phyloP scores from a whole-genome alignment of 2,329 filamentous ascomycete genomes.

The Rutstroemia sydowiana region DNA sequence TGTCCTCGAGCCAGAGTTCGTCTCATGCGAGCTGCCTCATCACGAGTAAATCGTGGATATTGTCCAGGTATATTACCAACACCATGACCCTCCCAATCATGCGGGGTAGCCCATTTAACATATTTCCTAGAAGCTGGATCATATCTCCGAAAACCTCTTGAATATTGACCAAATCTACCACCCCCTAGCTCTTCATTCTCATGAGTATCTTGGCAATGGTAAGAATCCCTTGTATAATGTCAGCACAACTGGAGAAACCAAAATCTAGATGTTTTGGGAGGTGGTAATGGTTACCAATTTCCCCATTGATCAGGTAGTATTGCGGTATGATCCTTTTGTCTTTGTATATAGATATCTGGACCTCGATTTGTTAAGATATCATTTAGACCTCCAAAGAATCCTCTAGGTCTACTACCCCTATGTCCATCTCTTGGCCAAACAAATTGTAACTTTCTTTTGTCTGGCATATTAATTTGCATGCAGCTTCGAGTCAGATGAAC shows the following conservation, averaged over 20 bases:
- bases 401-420: constrained; percentile 20
- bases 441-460: constrained; percentile 16
- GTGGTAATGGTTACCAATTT: constrained; percentile 22
- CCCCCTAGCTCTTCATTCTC: not conserved
- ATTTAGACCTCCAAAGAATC: constrained; percentile 26
- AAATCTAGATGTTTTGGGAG: not conserved
- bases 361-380: constrained; percentile 34
- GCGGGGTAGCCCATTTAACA: constrained; percentile 16
- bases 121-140: constrained; percentile 26
- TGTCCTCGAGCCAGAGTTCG: constrained; percentile 4
- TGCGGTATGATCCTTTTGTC: constrained; percentile 12
- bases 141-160: constrained; percentile 20
- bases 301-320: constrained; percentile 25
- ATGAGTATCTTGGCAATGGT: constrained; percentile 15
- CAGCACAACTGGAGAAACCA: not conserved
- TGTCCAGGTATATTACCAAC: constrained; percentile 7
- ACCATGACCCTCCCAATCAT: constrained; percentile 17
- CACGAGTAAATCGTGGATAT: constrained; percentile 23
- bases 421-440: constrained; percentile 28
- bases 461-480: not conserved
- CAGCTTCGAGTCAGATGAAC: too few species aligned
- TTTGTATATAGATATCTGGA: constrained; percentile 35
- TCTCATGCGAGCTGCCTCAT: constrained; percentile 17
- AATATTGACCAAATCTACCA: not conserved
- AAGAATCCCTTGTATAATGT: constrained; percentile 24